These are phyloP conservation scores for Gossypium lobatum DNA, from an alignment of 441 rosid species.

Conservation along the genomic window DNA sequence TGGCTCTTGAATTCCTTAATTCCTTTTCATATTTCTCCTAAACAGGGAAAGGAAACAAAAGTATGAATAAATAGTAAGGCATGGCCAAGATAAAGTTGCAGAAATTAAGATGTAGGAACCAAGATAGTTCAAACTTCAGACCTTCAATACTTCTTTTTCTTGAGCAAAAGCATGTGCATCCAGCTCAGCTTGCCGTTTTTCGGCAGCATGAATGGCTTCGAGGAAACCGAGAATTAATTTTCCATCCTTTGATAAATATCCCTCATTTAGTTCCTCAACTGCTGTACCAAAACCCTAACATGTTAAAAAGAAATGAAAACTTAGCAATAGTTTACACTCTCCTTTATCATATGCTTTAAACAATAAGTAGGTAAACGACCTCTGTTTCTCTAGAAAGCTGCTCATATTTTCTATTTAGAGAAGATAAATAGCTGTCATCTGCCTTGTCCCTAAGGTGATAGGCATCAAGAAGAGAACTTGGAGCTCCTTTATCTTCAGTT, in stretches of 20 bases:
- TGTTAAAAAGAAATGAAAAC: slow-evolving; percentile 21
- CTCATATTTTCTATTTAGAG: slow-evolving; percentile 21
- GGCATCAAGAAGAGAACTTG: slow-evolving; percentile 63
- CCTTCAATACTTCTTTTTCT: slow-evolving; percentile 75
- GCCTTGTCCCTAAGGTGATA: slow-evolving; percentile 57
- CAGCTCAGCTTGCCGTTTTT: slow-evolving; percentile 77
- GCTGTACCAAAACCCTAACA: slow-evolving; percentile 46
- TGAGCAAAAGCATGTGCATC: slow-evolving; percentile 73
- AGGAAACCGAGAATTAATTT: slow-evolving; percentile 76
- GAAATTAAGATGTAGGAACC: slow-evolving; percentile 10
- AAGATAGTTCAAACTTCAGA: slow-evolving; percentile 15
- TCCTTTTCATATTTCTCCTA: slow-evolving; percentile 91
- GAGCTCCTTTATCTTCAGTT: slow-evolving; percentile 24
- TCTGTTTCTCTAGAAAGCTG: slow-evolving; percentile 34
- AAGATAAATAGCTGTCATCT: slow-evolving; percentile 27
- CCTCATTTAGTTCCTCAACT: slow-evolving; percentile 48
- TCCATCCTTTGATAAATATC: slow-evolving; percentile 55
- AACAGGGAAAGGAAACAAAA: slow-evolving; percentile 13
- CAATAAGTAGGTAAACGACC: slow-evolving; percentile 28
- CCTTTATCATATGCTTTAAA: slow-evolving; percentile 12
- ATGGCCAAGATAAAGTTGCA: background rate
- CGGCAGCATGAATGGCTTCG: slow-evolving; percentile 85
- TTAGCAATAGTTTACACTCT: slow-evolving; percentile 16
- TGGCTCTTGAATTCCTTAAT: slow-evolving; percentile 79
- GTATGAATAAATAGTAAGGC: background rate